Evolutionary conservation across 2,329 filamentous ascomycete genomes (phyloP).

Genomic region (Endoconidiophora polonica): DNA sequence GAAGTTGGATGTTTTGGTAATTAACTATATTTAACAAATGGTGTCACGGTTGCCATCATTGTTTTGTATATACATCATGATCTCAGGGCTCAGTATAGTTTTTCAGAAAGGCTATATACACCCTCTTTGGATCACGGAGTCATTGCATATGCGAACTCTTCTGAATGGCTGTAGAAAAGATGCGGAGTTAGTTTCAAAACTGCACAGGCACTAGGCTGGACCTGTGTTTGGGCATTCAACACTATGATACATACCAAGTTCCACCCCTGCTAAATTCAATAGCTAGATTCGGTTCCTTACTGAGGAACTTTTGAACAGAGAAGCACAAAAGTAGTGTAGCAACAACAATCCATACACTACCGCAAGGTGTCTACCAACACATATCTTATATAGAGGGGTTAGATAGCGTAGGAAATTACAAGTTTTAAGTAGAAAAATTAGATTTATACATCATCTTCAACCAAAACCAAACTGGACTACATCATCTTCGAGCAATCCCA

Average conservation of each 20-base stretch:
- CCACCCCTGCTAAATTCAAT: slow-evolving; percentile 20
- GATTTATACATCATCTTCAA: slow-evolving; percentile 7
- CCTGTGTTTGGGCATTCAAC: background rate
- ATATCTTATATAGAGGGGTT: slow-evolving; percentile 15
- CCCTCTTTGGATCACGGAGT: background rate
- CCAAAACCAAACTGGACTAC: slow-evolving; percentile 22
- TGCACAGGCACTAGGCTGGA: slow-evolving; percentile 4
- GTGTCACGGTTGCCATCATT: too few species aligned
- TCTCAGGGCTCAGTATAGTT: too few species aligned
- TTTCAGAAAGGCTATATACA: too few species aligned
- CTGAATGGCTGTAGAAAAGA: background rate
- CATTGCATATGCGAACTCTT: background rate
- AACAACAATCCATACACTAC: slow-evolving; percentile 23
- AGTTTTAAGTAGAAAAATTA: too few species aligned
- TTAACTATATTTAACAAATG: background rate
- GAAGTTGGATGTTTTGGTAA: slow-evolving; percentile 9
- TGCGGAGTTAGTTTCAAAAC: background rate
- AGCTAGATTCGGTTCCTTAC: slow-evolving; percentile 16
- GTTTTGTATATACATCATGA: too few species aligned
- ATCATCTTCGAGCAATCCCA: slow-evolving; percentile 18
- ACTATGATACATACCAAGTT: slow-evolving; percentile 18
- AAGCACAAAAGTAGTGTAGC: slow-evolving; percentile 21
- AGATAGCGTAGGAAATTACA: too few species aligned
- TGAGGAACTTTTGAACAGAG: slow-evolving; percentile 17
- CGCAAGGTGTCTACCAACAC: slow-evolving; percentile 21